Conservation (phyloP, 768 basidiomycete species). For the Serendipita sp. region DNA sequence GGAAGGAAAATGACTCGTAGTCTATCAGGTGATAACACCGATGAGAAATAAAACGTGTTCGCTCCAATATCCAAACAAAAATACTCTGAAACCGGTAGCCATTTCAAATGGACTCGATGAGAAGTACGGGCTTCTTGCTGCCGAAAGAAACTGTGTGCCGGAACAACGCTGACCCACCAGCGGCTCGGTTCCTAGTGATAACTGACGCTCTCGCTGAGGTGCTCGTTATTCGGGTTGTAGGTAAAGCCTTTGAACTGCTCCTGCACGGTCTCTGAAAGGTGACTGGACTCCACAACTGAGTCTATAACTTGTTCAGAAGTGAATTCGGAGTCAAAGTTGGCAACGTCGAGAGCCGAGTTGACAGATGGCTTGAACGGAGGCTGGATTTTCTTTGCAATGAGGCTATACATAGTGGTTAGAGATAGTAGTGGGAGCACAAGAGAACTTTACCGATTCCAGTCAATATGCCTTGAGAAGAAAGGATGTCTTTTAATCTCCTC, state of each 20-base stretch:
- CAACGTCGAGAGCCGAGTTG: slow-evolving; percentile 85
- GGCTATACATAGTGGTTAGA: slow-evolving; percentile 20
- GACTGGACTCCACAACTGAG: slow-evolving; percentile 87
- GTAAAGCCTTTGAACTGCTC: slow-evolving; percentile 89
- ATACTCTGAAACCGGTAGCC: too few species aligned
- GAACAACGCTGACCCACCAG: too few species aligned
- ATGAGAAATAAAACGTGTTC: too few species aligned
- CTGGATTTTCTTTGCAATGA: slow-evolving; percentile 88
- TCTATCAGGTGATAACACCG: too few species aligned
- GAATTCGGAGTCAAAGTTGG: slow-evolving; percentile 95
- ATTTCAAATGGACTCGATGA: too few species aligned
- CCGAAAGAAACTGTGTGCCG: too few species aligned
- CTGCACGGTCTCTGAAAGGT: slow-evolving; percentile 87
- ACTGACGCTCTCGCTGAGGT: slow-evolving; percentile 11
- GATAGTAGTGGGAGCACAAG: background rate
- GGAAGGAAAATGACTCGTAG: too few species aligned
- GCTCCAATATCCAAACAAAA: too few species aligned
- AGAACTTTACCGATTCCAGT: slow-evolving; percentile 57
- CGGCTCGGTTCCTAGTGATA: background rate
- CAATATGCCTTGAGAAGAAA: slow-evolving; percentile 87
- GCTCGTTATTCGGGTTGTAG: slow-evolving; percentile 25
- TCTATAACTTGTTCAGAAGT: slow-evolving; percentile 90
- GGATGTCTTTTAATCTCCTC: slow-evolving; percentile 93
- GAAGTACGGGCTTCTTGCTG: too few species aligned
- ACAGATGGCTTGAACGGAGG: slow-evolving; percentile 97